A percentile compares a stretch with the other conserved stretches of the same genome.
Evolutionary conservation across 129 eudicot species (phyloP).

Genomic region (Helichrysum umbraculigerum): DNA sequence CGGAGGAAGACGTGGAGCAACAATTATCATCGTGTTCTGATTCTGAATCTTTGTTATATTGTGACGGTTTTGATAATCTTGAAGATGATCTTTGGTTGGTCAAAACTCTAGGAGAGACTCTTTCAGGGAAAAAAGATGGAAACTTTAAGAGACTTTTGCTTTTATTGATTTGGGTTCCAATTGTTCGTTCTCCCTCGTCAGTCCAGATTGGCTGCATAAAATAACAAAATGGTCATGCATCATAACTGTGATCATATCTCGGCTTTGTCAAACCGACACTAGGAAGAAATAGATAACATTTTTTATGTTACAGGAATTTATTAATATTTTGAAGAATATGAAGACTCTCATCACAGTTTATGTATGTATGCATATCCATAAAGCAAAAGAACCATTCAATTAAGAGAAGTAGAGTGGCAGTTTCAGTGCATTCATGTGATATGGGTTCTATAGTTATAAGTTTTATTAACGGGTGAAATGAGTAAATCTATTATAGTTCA

Average conservation of each 20-base stretch:
- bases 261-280: slow-evolving; percentile 29
- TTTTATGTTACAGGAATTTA: slow-evolving; percentile 1
- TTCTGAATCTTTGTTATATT: slow-evolving; percentile 30
- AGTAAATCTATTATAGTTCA: too few species aligned
- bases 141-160: slow-evolving; percentile 48
- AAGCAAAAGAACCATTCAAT: neutral
- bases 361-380: neutral
- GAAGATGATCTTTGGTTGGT: slow-evolving; percentile 43
- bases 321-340: neutral
- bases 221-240: slow-evolving; percentile 23
- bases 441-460: neutral
- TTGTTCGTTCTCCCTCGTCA: slow-evolving; percentile 51
- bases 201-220: slow-evolving; percentile 83
- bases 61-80: slow-evolving; percentile 33
- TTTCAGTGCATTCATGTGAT: neutral
- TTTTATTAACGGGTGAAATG: too few species aligned
- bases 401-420: neutral
- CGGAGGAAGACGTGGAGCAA: slow-evolving; percentile 39
- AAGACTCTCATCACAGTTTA: slow-evolving; percentile 12
- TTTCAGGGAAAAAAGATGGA: slow-evolving; percentile 77
- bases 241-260: slow-evolving; percentile 10
- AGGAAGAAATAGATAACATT: slow-evolving; percentile 22
- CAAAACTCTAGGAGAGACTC: slow-evolving; percentile 47
- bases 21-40: slow-evolving; percentile 38
- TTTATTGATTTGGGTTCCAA: slow-evolving; percentile 30